phyloP scores from a whole-genome alignment of 2,329 filamentous ascomycete species.

The Arthrocladium fulminans region DNA sequence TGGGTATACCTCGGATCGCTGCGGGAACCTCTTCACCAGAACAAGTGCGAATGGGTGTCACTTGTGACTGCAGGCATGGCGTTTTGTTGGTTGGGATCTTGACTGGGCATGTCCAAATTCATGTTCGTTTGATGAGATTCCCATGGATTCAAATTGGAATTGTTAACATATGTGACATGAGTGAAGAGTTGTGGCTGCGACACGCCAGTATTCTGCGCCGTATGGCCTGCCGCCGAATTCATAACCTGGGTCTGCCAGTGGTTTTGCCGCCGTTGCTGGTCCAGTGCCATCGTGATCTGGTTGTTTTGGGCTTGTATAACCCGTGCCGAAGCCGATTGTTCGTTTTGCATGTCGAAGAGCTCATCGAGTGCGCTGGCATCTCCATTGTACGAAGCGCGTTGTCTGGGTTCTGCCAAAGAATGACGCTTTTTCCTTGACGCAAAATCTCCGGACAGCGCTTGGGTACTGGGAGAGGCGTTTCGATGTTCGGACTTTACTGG shows the following conservation, averaged over 20 bases:
- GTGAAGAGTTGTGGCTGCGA: background rate
- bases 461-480: background rate
- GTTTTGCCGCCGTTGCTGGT: background rate
- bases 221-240: background rate
- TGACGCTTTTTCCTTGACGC: background rate
- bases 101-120: background rate
- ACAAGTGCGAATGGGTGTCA: constrained; percentile 1
- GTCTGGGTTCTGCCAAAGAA: background rate
- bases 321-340: background rate
- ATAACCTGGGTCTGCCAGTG: background rate
- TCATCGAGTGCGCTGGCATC: background rate
- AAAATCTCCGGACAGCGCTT: background rate
- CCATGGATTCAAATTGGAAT: background rate
- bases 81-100: background rate
- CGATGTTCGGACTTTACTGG: background rate
- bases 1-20: background rate
- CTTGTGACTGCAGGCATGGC: background rate
- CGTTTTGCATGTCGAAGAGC: background rate
- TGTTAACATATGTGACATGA: background rate
- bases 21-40: constrained; percentile 5
- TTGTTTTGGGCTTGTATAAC: background rate
- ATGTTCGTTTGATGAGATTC: background rate
- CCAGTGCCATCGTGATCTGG: background rate
- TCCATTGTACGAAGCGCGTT: background rate
- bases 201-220: background rate